A percentile compares a stretch with the other conserved stretches of the same genome.
These are phyloP conservation scores for Taiozyma onychis DNA, from an alignment of 1,139 yeast genomes.

Conservation along the genomic window DNA sequence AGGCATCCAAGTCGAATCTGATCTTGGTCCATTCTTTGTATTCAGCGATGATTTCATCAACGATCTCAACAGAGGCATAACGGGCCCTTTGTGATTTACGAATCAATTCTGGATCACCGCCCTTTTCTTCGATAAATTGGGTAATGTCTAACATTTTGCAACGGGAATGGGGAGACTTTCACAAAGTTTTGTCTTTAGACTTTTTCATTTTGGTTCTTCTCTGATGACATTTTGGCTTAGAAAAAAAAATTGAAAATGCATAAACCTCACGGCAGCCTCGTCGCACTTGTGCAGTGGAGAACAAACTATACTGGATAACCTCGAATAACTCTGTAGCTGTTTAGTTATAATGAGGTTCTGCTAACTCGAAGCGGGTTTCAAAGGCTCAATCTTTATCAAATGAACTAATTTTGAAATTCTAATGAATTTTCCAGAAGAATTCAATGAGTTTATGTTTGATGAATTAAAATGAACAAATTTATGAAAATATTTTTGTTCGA, in stretches of 20 bases:
- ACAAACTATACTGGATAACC: neutral
- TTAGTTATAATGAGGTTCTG: no score
- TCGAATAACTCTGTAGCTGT: neutral
- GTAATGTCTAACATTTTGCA: slow-evolving; percentile 77
- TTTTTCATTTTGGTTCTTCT: neutral
- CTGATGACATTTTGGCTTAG: neutral
- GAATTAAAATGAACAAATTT: no score
- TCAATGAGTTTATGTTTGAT: no score
- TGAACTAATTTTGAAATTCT: no score
- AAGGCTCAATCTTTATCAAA: no score
- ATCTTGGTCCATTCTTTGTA: slow-evolving; percentile 91
- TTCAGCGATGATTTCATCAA: slow-evolving; percentile 87
- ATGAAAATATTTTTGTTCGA: no score
- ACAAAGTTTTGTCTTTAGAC: neutral
- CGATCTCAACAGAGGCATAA: slow-evolving; percentile 90
- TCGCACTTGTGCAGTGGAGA: neutral
- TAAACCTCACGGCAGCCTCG: neutral
- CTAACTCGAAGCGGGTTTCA: no score
- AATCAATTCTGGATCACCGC: slow-evolving; percentile 89
- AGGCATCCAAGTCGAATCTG: slow-evolving; percentile 86
- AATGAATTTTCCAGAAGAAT: no score
- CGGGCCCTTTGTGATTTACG: slow-evolving; percentile 89
- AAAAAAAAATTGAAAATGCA: neutral
- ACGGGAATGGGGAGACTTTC: neutral
- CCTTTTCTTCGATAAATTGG: slow-evolving; percentile 90